These are phyloP conservation scores for Talaromyces proteolyticus DNA, from an alignment of 495 filamentous ascomycete species.

Conservation along the genomic window DNA sequence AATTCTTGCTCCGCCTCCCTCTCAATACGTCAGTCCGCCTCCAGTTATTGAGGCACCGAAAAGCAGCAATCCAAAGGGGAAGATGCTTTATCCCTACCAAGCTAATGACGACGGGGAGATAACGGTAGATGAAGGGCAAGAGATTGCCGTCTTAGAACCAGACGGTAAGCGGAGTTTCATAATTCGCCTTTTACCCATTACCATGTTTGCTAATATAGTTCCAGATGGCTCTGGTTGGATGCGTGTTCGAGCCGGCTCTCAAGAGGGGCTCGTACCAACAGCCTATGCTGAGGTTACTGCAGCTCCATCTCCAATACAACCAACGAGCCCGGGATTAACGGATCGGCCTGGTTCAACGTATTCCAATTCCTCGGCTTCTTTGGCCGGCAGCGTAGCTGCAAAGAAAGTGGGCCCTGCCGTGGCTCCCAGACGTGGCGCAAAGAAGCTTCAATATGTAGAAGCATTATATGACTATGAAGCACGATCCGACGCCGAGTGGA, in stretches of 20 bases:
- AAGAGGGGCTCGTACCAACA: conserved; percentile 81
- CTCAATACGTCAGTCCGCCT: conserved; percentile 66
- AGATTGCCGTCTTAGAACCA: conserved; percentile 73
- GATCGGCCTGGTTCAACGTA: conserved; percentile 62
- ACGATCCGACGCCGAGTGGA: conserved; percentile 78
- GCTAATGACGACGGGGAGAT: conserved; percentile 75
- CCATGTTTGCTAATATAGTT: conserved; percentile 5
- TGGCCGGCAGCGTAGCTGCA: conserved; percentile 45
- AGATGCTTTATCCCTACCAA: conserved; percentile 85
- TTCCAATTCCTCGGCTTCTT: conserved; percentile 72
- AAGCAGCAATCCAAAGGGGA: conserved; percentile 60
- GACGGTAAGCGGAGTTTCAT: conserved; percentile 74
- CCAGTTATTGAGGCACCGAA: conserved; percentile 30
- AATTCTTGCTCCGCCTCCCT: conserved; percentile 80
- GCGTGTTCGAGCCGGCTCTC: conserved; percentile 59
- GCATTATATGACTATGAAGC: conserved; percentile 90
- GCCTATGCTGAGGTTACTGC: conserved; percentile 63
- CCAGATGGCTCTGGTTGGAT: conserved; percentile 90
- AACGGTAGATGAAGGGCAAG: conserved; percentile 67
- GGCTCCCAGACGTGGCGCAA: conserved; percentile 84
- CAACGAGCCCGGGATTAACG: conserved; percentile 24
- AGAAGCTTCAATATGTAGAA: conserved; percentile 92
- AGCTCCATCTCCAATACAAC: conserved; percentile 35
- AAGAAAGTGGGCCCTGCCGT: conserved; percentile 94
- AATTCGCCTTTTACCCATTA: background rate